Percentiles rank a stretch among this genome's conserved stretches.
Conservation (phyloP, 805 yeast genomes). For the Teunomyces gatunensis region DNA sequence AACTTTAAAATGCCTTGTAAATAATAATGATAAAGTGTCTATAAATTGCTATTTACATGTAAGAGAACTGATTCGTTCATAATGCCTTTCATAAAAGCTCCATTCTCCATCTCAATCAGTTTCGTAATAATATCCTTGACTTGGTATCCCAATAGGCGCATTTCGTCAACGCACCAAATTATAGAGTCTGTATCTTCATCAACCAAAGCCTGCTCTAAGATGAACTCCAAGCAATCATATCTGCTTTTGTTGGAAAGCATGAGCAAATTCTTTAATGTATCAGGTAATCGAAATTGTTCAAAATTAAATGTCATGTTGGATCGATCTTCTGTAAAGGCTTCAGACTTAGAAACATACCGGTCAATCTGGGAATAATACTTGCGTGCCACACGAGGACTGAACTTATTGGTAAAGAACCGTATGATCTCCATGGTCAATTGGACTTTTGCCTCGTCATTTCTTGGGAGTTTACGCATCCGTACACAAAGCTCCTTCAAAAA, state of each 20-base stretch:
- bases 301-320: slow-evolving; percentile 12
- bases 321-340: neutral
- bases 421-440: slow-evolving; percentile 18
- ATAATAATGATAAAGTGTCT: slow-evolving; percentile 7
- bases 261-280: slow-evolving; percentile 15
- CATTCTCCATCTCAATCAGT: neutral
- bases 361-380: slow-evolving; percentile 14
- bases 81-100: neutral
- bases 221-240: slow-evolving; percentile 17
- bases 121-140: slow-evolving; percentile 14
- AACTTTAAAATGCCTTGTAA: slow-evolving; percentile 1
- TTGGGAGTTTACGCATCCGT: slow-evolving; percentile 10
- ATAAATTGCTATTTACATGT: slow-evolving; percentile 8
- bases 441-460: slow-evolving; percentile 13
- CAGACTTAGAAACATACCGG: slow-evolving; percentile 6
- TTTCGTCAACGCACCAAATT: slow-evolving; percentile 31
- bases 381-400: slow-evolving; percentile 21
- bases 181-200: slow-evolving; percentile 21
- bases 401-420: slow-evolving; percentile 12
- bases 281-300: slow-evolving; percentile 19
- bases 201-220: slow-evolving; percentile 21
- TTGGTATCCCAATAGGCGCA: slow-evolving; percentile 26
- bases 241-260: slow-evolving; percentile 12
- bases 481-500: slow-evolving; percentile 11
- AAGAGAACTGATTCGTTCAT: neutral